Conservation (phyloP, 345 rosid species). For the Hevea brasiliensis region DNA sequence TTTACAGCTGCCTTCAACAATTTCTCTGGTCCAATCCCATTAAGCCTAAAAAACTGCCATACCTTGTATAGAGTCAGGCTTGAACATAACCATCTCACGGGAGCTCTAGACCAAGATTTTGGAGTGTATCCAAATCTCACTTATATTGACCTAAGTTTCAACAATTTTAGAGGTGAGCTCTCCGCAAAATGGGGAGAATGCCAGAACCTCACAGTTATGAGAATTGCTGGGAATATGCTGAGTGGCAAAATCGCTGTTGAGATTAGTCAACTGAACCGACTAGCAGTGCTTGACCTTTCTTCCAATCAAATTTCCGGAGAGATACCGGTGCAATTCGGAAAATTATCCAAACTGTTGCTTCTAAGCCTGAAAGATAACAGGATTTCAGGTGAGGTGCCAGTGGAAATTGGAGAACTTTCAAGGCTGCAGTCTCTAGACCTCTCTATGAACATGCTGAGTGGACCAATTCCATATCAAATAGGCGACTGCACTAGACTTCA, state of each 20-base stretch:
- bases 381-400: slow-evolving; percentile 27
- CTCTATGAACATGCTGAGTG: slow-evolving; percentile 30
- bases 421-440: slow-evolving; percentile 21
- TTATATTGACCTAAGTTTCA: slow-evolving; percentile 37
- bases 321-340: slow-evolving; percentile 29
- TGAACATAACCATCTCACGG: slow-evolving; percentile 31
- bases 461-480: slow-evolving; percentile 31
- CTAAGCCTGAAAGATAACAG: slow-evolving; percentile 24
- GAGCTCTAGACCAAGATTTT: slow-evolving; percentile 24
- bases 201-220: slow-evolving; percentile 14
- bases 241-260: slow-evolving; percentile 25
- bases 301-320: slow-evolving; percentile 27
- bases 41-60: slow-evolving; percentile 28
- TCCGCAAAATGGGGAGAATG: slow-evolving; percentile 36
- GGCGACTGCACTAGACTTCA: slow-evolving; percentile 24
- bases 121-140: slow-evolving; percentile 36
- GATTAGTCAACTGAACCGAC: slow-evolving; percentile 20
- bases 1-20: slow-evolving; percentile 28
- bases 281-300: slow-evolving; percentile 26
- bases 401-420: slow-evolving; percentile 14
- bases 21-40: slow-evolving; percentile 35
- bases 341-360: slow-evolving; percentile 5
- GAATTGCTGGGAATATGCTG: slow-evolving; percentile 25
- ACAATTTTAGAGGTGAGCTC: slow-evolving; percentile 29
- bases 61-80: slow-evolving; percentile 31